phyloP scores from a whole-genome alignment of 345 rosid genomes.

The Ricinus communis region DNA sequence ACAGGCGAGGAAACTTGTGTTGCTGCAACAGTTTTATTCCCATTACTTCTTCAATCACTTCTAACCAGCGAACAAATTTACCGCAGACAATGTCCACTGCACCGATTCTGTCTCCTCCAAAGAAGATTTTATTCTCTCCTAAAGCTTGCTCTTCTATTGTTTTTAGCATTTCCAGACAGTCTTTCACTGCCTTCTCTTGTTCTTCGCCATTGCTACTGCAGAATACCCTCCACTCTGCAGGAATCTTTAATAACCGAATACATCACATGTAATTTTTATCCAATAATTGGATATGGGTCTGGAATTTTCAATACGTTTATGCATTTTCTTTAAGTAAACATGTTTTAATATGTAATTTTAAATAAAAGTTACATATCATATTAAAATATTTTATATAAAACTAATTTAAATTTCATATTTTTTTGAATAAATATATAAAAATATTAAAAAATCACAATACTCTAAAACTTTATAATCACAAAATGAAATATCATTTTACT shows the following conservation, averaged over 20 bases:
- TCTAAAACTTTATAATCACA: too few relatives aligned
- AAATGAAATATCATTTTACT: too few relatives aligned
- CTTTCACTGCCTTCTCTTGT: conserved; percentile 4
- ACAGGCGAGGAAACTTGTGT: not conserved
- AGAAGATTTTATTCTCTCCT: not conserved
- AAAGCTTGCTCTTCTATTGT: not conserved
- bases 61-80: not conserved
- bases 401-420: too few relatives aligned
- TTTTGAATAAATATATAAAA: too few relatives aligned
- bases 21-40: not conserved
- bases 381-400: too few relatives aligned
- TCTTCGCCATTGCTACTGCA: not conserved
- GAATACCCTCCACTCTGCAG: not conserved
- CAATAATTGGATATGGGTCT: too few relatives aligned
- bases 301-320: too few relatives aligned
- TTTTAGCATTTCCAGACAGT: not conserved
- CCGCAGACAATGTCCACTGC: not conserved
- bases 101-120: not conserved
- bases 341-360: too few relatives aligned
- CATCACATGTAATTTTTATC: too few relatives aligned
- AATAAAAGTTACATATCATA: too few relatives aligned
- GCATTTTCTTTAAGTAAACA: too few relatives aligned
- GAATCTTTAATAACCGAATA: not conserved
- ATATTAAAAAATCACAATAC: too few relatives aligned
- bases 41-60: not conserved